These are phyloP conservation scores for Oldenlandia corymbosa DNA, from an alignment of 257 asterid genomes.

Conservation along the genomic window DNA sequence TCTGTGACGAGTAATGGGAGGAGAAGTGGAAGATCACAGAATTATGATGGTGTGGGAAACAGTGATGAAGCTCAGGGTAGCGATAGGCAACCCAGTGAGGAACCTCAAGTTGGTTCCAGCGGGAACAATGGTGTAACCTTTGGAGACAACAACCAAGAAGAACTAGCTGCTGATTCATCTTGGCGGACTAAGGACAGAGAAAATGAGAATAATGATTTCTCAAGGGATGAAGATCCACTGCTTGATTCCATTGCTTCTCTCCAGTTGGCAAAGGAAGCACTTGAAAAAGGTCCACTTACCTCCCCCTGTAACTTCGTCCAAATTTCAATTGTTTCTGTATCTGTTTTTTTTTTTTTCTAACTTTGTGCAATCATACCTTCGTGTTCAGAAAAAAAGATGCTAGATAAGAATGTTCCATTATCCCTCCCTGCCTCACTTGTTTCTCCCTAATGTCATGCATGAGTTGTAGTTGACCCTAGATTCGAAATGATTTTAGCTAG, in stretches of 20 bases:
- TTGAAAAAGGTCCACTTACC: conserved; percentile 48
- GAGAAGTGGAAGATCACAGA: conserved; percentile 34
- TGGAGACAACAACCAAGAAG: conserved; percentile 39
- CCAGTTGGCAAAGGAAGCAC: conserved; percentile 55
- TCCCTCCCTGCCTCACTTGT: too few relatives aligned
- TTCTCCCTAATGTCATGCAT: neutral
- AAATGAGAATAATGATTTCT: conserved; percentile 37
- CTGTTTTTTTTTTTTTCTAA: neutral
- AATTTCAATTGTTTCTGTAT: neutral
- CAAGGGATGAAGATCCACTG: conserved; percentile 42
- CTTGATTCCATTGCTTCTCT: conserved; percentile 41
- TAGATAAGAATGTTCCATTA: neutral
- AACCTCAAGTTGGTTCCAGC: conserved; percentile 32
- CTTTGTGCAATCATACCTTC: neutral
- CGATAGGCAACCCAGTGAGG: conserved; percentile 33
- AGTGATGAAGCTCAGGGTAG: conserved; percentile 47
- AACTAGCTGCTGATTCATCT: conserved; percentile 45
- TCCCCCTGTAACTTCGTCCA: conserved; percentile 3
- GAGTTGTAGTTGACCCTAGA: neutral
- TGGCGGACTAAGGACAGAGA: conserved; percentile 45
- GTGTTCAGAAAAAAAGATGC: too few relatives aligned
- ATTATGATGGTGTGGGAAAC: conserved; percentile 47
- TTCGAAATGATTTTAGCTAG: too few relatives aligned
- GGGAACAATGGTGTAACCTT: conserved; percentile 34
- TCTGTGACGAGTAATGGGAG: conserved; percentile 43